These are phyloP conservation scores for Penicillium occitanis DNA, from an alignment of 2,329 filamentous ascomycete genomes.

Conservation along the genomic window DNA sequence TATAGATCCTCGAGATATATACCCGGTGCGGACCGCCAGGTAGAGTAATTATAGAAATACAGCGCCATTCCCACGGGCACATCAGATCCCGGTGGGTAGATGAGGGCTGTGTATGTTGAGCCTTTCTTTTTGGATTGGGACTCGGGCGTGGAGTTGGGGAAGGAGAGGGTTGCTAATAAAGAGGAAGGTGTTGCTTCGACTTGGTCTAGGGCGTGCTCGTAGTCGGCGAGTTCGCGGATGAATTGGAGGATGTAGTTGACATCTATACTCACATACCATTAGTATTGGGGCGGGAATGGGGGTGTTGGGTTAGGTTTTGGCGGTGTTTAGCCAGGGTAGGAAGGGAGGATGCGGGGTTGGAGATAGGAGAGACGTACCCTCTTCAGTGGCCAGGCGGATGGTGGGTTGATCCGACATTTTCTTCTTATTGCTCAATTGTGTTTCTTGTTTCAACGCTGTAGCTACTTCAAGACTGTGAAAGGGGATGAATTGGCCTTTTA, in stretches of 20 bases:
- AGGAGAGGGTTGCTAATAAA: slow-evolving; percentile 74
- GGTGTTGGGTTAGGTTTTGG: neutral
- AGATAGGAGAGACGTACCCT: slow-evolving; percentile 31
- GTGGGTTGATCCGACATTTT: slow-evolving; percentile 38
- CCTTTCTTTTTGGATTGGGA: slow-evolving; percentile 43
- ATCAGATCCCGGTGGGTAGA: slow-evolving; percentile 51
- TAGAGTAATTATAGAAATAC: slow-evolving; percentile 95
- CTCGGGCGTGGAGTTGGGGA: slow-evolving; percentile 55
- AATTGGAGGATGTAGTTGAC: slow-evolving; percentile 76
- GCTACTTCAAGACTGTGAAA: no score
- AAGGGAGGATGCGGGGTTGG: neutral
- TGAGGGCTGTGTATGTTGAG: slow-evolving; percentile 73
- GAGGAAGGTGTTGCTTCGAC: slow-evolving; percentile 77
- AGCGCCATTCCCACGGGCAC: slow-evolving; percentile 73
- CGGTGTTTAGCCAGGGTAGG: neutral
- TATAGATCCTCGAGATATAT: slow-evolving; percentile 96
- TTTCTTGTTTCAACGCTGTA: neutral
- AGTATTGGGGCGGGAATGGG: slow-evolving; percentile 2
- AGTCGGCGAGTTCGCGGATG: slow-evolving; percentile 81
- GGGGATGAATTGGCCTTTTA: neutral
- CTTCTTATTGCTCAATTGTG: no score
- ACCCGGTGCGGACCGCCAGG: slow-evolving; percentile 82
- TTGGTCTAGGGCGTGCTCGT: slow-evolving; percentile 72
- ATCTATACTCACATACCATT: slow-evolving; percentile 54
- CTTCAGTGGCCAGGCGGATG: slow-evolving; percentile 43